These are phyloP conservation scores for Mycosphaerella sp. DNA, from an alignment of 2,329 filamentous ascomycete species.

Conservation along the genomic window DNA sequence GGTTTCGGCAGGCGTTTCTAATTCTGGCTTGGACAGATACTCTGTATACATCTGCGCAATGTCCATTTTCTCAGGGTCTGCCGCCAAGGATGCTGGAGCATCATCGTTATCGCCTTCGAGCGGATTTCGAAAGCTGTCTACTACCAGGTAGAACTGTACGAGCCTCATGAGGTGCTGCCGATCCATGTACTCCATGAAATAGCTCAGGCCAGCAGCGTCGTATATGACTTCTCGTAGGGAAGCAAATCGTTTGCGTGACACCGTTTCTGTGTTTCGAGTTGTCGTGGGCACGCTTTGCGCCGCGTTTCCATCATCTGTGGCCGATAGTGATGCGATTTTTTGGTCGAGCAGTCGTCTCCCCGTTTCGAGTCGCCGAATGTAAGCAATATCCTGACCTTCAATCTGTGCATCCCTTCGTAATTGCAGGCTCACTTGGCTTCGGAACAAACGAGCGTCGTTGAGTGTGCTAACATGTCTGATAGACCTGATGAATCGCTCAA, in stretches of 20 bases:
- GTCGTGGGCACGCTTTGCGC: constrained; percentile 37
- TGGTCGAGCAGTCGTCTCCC: constrained; percentile 87
- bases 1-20: constrained; percentile 66
- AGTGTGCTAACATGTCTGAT: constrained; percentile 85
- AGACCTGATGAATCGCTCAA: constrained; percentile 86
- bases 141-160: constrained; percentile 97
- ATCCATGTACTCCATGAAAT: constrained; percentile 99
- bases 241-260: constrained; percentile 66
- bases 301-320: constrained; percentile 50
- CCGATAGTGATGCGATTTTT: constrained; percentile 65
- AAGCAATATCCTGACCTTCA: constrained; percentile 75
- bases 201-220: constrained; percentile 83
- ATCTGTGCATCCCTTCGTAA: constrained; percentile 74
- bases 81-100: constrained; percentile 44
- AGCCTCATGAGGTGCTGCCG: constrained; percentile 76
- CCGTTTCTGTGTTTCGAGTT: constrained; percentile 28
- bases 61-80: constrained; percentile 76
- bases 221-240: constrained; percentile 80
- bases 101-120: constrained; percentile 79
- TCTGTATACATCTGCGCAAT: constrained; percentile 86
- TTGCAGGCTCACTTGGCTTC: constrained; percentile 88
- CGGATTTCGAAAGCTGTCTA: constrained; percentile 91
- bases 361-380: constrained; percentile 83
- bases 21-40: constrained; percentile 74
- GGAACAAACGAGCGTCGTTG: constrained; percentile 84